Percentiles rank a stretch among this genome's conserved stretches.
phyloP scores from a whole-genome alignment of 192 early-diverging fungal genomes.

The Podila epigama region DNA sequence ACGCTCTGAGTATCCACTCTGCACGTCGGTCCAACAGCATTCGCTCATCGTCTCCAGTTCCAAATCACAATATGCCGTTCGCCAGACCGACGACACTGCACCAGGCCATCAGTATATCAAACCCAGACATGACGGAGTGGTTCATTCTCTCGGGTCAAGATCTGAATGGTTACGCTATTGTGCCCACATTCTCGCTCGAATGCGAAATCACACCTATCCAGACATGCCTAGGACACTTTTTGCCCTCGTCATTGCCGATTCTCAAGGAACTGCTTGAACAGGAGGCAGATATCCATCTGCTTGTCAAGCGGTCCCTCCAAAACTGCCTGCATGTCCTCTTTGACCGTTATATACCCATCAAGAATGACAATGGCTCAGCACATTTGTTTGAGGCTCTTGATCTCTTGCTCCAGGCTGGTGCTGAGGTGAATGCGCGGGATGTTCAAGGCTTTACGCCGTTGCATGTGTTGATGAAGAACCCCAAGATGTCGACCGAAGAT shows the following conservation, averaged over 20 bases:
- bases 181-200: conserved; percentile 42
- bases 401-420: conserved; percentile 19
- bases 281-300: conserved; percentile 15
- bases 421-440: conserved; percentile 32
- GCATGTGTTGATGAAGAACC: conserved; percentile 88
- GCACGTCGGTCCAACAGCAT: conserved; percentile 25
- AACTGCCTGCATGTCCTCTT: conserved; percentile 42
- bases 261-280: conserved; percentile 43
- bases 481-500: conserved; percentile 87
- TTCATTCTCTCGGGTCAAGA: conserved; percentile 49
- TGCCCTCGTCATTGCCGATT: conserved; percentile 34
- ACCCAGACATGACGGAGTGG: conserved; percentile 51
- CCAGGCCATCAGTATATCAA: conserved; percentile 42
- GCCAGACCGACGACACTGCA: conserved; percentile 28
- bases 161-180: conserved; percentile 41
- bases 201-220: conserved; percentile 44
- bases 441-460: conserved; percentile 39
- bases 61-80: conserved; percentile 13
- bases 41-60: conserved; percentile 20
- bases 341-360: conserved; percentile 44
- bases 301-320: conserved; percentile 30
- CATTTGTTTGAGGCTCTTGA: conserved; percentile 30
- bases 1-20: conserved; percentile 31
- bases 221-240: conserved; percentile 36
- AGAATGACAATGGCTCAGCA: conserved; percentile 38